Base-by-base conservation (phyloP, 306 rosid species). In the Leucaena leucocephala region DNA sequence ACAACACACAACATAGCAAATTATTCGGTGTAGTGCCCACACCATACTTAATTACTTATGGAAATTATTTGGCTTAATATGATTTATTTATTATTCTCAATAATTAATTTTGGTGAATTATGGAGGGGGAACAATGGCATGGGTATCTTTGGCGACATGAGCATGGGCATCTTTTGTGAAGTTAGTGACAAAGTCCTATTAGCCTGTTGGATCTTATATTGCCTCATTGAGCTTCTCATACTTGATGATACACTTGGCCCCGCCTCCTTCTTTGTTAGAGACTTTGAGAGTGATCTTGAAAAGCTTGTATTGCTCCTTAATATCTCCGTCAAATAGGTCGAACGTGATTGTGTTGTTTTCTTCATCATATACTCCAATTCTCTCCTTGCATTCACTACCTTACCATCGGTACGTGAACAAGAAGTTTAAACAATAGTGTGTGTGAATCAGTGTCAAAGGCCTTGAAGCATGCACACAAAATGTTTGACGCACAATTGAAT, bases 221-320 rank as follows among this genome's bases (percentile, higher is more conserved):
- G 5, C 63, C 63, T 57, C 35, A n/a, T 57, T 57, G 5, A 57
- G 63, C 63, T 57, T 57, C 63, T 57, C 63, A 21, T 57, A 57
- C 2, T 21, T 35, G 8, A 57, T 8, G 2, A 4, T 57, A 5
- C 35, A 57, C 63, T 57, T 57, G 34, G 34, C 34, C 0, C 63
- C 22, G 2, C 57, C 61, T 2, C 13, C 63, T 2, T 2, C 13
- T 21, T 57, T 57, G 14, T 57, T 4, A 3, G 35, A 8, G 38
- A 22, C 61, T 3, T 49, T 57, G 34, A 57, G 63, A 57, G 63
- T 57, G 12, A n/a, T 3, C 33, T 57, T 57, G 35, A 57, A n/a
- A 8, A 12, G 21, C 63, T 8, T 57, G 63, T 57, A 19, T 19
- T 57, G 12, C 33, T 57, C 63, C 12, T 7, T 21, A 8, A 19